phyloP scores from a whole-genome alignment of 495 filamentous ascomycete species.

The Staphylotrichum longicolle region DNA sequence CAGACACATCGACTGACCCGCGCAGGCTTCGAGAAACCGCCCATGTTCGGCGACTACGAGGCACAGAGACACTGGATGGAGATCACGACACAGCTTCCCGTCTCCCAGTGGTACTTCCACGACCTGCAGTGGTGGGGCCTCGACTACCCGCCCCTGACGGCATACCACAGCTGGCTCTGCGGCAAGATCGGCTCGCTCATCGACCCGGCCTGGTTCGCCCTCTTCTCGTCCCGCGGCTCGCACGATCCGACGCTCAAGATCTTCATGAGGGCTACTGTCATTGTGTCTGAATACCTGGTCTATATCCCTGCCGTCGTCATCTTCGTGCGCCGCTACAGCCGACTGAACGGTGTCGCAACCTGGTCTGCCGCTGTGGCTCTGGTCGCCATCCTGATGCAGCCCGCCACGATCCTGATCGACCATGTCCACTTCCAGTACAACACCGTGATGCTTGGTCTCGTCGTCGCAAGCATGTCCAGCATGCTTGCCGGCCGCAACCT shows the following conservation, averaged over 20 bases:
- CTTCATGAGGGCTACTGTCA: constrained; percentile 89
- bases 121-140: constrained; percentile 96
- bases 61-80: constrained; percentile 99
- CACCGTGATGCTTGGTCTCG: constrained; percentile 92
- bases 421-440: constrained; percentile 99
- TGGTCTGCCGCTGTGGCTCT: constrained; percentile 85
- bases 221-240: constrained; percentile 75
- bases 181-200: constrained; percentile 81
- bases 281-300: constrained; percentile 83
- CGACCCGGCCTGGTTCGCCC: constrained; percentile 83
- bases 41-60: constrained; percentile 96
- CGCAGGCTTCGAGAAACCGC: constrained; percentile 72
- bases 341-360: constrained; percentile 62
- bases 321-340: constrained; percentile 75
- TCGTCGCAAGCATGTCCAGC: constrained; percentile 81
- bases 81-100: constrained; percentile 79
- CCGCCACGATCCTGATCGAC: constrained; percentile 86
- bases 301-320: constrained; percentile 84
- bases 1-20: constrained; percentile 6
- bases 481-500: constrained; percentile 79
- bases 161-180: constrained; percentile 93
- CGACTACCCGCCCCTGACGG: constrained; percentile 95
- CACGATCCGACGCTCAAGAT: constrained; percentile 80
- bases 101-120: constrained; percentile 96
- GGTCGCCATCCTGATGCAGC: constrained; percentile 87